Evolutionary conservation across 164 flowering plant species (phyloP).

Genomic region (Vitis rupestris): DNA sequence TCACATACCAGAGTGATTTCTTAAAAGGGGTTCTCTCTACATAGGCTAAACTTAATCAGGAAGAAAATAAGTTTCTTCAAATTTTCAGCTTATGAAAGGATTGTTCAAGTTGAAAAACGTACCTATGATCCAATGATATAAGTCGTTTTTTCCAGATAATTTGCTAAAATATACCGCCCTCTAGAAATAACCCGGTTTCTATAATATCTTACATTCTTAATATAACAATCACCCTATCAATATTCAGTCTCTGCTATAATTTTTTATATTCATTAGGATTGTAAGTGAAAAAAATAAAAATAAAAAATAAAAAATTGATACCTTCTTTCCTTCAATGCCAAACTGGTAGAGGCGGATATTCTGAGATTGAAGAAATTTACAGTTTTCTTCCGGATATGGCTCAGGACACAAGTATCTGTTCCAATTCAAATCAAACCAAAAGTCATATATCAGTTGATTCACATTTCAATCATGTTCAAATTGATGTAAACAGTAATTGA

Average conservation of each 20-base stretch:
- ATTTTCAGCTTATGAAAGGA: too few relatives aligned
- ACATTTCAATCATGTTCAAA: not conserved
- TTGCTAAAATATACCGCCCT: too few relatives aligned
- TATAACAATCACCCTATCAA: not conserved
- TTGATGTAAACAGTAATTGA: not conserved
- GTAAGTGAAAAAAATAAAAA: not conserved
- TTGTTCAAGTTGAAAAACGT: too few relatives aligned
- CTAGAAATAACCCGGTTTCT: too few relatives aligned
- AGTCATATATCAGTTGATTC: not conserved
- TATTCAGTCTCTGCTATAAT: not conserved
- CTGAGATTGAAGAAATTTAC: constrained; percentile 41
- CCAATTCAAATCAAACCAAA: not conserved
- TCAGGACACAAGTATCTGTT: constrained; percentile 77
- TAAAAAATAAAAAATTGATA: constrained; percentile 14
- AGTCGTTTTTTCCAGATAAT: too few relatives aligned
- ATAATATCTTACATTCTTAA: too few relatives aligned
- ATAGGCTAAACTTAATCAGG: too few relatives aligned
- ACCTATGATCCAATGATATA: too few relatives aligned
- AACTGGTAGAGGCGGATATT: constrained; percentile 59
- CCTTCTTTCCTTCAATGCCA: constrained; percentile 66
- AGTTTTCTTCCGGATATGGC: constrained; percentile 58
- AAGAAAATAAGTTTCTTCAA: too few relatives aligned
- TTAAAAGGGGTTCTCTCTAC: too few relatives aligned
- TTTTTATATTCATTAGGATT: too few relatives aligned
- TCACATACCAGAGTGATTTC: too few relatives aligned